Conservation (phyloP, 73 alveolate genomes). For the Tetrahymena thermophila region DNA sequence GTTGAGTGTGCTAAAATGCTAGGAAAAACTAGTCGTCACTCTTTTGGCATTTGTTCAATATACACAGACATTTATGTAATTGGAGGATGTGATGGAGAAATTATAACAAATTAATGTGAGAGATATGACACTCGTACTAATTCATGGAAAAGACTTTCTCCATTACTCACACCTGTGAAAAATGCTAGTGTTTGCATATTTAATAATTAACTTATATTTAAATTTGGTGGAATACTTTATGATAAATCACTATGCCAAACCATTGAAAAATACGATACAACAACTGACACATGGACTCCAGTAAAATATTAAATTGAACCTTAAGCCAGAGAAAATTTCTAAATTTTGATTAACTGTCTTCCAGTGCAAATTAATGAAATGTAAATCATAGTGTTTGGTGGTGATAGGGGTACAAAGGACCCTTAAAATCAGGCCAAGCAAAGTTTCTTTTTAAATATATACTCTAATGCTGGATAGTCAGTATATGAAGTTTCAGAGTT, state of each 20-base stretch:
- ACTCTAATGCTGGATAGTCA: not conserved
- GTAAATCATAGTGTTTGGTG: not conserved
- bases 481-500: not conserved
- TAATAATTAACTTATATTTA: not conserved
- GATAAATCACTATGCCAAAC: not conserved
- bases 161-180: not conserved
- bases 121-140: not conserved
- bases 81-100: constrained; percentile 1
- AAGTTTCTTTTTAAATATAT: not conserved
- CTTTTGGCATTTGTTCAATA: not conserved
- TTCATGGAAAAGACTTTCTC: not conserved
- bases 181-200: not conserved
- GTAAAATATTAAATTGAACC: not conserved
- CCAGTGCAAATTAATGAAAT: not conserved
- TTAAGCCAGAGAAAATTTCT: not conserved
- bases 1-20: not conserved
- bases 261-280: not conserved
- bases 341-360: not conserved
- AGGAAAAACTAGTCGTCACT: not conserved
- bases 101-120: not conserved
- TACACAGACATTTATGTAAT: not conserved
- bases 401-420: not conserved
- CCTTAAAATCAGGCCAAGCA: not conserved
- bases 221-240: not conserved
- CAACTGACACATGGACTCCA: not conserved